Conservation (phyloP, 805 yeast species). For the Wickerhamomyces ciferrii region DNA sequence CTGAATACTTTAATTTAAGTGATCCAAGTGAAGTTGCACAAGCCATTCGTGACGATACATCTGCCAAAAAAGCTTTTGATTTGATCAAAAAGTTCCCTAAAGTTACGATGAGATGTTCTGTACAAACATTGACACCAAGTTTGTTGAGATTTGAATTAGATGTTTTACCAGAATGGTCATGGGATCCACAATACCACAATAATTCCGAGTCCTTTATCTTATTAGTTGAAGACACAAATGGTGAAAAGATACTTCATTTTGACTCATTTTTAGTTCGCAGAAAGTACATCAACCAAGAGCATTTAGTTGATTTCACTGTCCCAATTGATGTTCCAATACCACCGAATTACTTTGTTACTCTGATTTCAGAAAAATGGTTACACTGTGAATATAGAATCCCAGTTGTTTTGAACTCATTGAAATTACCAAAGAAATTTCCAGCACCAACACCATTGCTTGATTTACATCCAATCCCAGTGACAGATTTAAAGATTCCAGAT, state of each 20-base stretch:
- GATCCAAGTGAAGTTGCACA: conserved; percentile 77
- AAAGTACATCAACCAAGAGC: conserved; percentile 46
- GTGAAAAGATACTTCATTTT: conserved; percentile 61
- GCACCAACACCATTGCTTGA: conserved; percentile 56
- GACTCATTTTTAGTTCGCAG: conserved; percentile 50
- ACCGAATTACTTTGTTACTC: conserved; percentile 69
- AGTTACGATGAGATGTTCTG: conserved; percentile 48
- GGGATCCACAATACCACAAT: conserved; percentile 69
- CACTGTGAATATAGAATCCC: conserved; percentile 66
- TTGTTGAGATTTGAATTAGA: conserved; percentile 63
- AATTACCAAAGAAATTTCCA: conserved; percentile 59
- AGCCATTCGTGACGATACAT: conserved; percentile 67
- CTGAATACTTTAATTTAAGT: conserved; percentile 59
- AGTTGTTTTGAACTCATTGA: conserved; percentile 44
- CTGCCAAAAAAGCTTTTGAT: conserved; percentile 55
- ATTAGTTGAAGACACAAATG: conserved; percentile 78
- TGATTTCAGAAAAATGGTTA: conserved; percentile 82
- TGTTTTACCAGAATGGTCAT: conserved; percentile 66
- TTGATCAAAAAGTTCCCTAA: conserved; percentile 71
- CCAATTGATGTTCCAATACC: conserved; percentile 49
- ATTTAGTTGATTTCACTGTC: conserved; percentile 60
- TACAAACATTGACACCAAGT: conserved; percentile 75
- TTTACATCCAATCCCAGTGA: conserved; percentile 41
- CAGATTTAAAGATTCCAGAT: conserved; percentile 43
- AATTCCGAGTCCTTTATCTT: conserved; percentile 60